phyloP scores from a whole-genome alignment of 2,329 filamentous ascomycete species.

The Beauveria australis region DNA sequence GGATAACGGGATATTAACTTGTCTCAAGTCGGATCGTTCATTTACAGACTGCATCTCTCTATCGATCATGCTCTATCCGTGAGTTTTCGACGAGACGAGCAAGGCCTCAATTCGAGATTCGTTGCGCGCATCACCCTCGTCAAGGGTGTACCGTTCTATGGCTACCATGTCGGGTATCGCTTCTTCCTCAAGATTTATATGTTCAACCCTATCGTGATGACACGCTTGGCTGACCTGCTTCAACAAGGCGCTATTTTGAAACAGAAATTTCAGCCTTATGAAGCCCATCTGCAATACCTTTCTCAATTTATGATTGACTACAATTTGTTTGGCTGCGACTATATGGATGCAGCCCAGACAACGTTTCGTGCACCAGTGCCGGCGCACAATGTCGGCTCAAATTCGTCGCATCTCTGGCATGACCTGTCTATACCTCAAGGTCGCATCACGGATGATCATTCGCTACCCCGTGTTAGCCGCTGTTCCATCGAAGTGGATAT shows the following conservation, averaged over 20 bases:
- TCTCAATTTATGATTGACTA: slow-evolving; percentile 98
- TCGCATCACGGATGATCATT: slow-evolving; percentile 44
- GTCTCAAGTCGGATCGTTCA: slow-evolving; percentile 61
- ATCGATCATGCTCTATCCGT: slow-evolving; percentile 86
- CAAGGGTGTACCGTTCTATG: slow-evolving; percentile 93
- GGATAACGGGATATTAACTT: not conserved
- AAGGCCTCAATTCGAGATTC: slow-evolving; percentile 58
- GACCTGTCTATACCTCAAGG: slow-evolving; percentile 55
- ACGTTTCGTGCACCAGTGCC: slow-evolving; percentile 72
- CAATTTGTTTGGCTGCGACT: slow-evolving; percentile 90
- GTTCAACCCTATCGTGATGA: slow-evolving; percentile 79
- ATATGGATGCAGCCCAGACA: slow-evolving; percentile 64
- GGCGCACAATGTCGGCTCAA: slow-evolving; percentile 50
- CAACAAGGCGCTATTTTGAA: slow-evolving; percentile 84
- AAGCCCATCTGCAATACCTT: slow-evolving; percentile 86
- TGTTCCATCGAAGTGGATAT: slow-evolving; percentile 88
- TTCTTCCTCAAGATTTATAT: slow-evolving; percentile 94
- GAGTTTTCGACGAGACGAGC: slow-evolving; percentile 70
- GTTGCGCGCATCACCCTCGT: slow-evolving; percentile 87
- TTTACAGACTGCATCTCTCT: slow-evolving; percentile 69
- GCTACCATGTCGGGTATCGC: slow-evolving; percentile 85
- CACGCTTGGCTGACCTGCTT: slow-evolving; percentile 77
- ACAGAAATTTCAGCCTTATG: slow-evolving; percentile 78
- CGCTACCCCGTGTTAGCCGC: slow-evolving; percentile 72
- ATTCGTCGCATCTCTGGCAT: slow-evolving; percentile 68